Base-by-base conservation (phyloP, 805 yeast species). In the Yamadazyma insecticola region DNA sequence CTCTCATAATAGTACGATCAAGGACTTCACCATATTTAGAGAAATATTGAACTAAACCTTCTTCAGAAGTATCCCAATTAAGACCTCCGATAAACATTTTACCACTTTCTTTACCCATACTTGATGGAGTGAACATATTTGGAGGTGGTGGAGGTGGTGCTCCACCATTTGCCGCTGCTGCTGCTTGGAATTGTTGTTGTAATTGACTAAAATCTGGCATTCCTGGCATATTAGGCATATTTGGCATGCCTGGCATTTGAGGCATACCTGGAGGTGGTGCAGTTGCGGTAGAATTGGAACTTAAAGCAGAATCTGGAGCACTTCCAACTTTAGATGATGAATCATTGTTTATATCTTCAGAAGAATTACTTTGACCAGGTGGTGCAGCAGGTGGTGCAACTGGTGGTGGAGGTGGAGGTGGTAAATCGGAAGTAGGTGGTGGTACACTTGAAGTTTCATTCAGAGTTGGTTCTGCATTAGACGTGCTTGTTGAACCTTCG, bases 41-140 rank as follows among this genome's bases (percentile, higher is more conserved):
- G 55, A 90, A 90, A 55, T 90, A 90, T 33, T 77, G 80, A 44
- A 72, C 78, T 60, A 90, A 64, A 20, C 82, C 76, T 41, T 88
- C 95, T 51, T 90, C 97, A 10, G 89, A 80, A 11, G 98, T 90
- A 53, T 90, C 97, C 97, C 97, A 90, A 51, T 90, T 92, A 48
- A 90, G 76, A 30, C 98, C 98, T 41, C 98, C 98, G 57, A 87
- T 76, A 51, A 88, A 88, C 95, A 88, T 84, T 54, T 88, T 88
- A 33, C 95, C 94, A 42, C 79, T 79, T 48, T 85, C 96, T 32
- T 48, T 55, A 16, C 66, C 70, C 40, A 55, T 43, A 37, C 48
- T 55, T 14, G 67, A 63, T 22, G 47, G 49, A 9, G 47, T 50
- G 24, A 33, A 28, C 17, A 29, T 30, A 13, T 32, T 35, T 6